Base-by-base conservation (phyloP, 2,329 filamentous ascomycete genomes). In the Nothopassalora personata region DNA sequence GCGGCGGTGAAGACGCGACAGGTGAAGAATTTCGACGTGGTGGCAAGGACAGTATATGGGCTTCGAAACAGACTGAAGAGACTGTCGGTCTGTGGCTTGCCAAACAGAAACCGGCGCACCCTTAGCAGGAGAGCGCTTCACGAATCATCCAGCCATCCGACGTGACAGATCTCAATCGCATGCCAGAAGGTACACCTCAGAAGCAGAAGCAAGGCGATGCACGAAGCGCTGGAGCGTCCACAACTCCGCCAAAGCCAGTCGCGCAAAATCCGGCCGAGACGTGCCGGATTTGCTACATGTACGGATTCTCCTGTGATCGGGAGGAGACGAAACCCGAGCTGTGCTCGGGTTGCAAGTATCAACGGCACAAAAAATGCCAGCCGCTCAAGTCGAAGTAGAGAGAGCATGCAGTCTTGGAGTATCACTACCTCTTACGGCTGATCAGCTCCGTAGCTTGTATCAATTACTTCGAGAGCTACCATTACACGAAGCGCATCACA, bases 11-110 rank as follows among this genome's bases (percentile, higher is more conserved):
- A 58, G 77, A 78, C 56, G 80, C 78, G 3, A 78, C 77, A 46
- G 81, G 80, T 78, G 89, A 76, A 65, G 88, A 91, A 72, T 92
- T 88, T 86, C 81, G 88, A 62, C 81, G 81, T 60, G 82, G 82
- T 45, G 86, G 86, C 4, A 68, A 75, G 15, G 80, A 81, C n/a
- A 79, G 86, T 45, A 81, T 85, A 31, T 89, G 86, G 86, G 83
- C 82, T 43, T 83, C 79, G 54, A 77, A 82, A 50, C 77, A 83
- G 58, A 86, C 86, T 4, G 80, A 77, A 65, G 84, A 87, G 71
- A 83, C 82, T 49, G 84, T 86, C 52, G 80, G 82, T 28, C 76
- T 86, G 63, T 84, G 83, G 79, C 75, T 86, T 27, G 70, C 70
- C 27, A 66, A 66, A 49, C 66, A 63, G 48, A 67, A 67, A 54